These are phyloP conservation scores for Papiliotrema fonsecae DNA, from an alignment of 1,284 basidiomycete genomes.

Conservation along the genomic window DNA sequence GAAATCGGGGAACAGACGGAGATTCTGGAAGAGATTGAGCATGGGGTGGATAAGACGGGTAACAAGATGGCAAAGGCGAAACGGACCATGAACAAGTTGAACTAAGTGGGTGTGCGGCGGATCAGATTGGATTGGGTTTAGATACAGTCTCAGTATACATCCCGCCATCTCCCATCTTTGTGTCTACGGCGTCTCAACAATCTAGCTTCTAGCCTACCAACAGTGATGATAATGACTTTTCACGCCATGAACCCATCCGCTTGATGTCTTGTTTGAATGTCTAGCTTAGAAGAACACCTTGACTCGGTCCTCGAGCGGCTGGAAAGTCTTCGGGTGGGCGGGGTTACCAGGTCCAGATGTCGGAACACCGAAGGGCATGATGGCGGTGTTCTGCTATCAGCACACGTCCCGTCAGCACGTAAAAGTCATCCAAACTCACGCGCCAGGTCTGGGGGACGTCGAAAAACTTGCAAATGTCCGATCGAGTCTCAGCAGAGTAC, in stretches of 20 bases:
- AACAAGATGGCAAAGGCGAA: slow-evolving; percentile 72
- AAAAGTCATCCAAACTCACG: slow-evolving; percentile 12
- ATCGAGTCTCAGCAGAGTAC: slow-evolving; percentile 24
- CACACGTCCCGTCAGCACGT: not conserved
- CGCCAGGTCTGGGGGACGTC: slow-evolving; percentile 46
- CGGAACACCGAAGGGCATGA: slow-evolving; percentile 51
- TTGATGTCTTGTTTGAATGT: no score
- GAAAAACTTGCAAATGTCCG: slow-evolving; percentile 37
- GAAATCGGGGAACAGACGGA: slow-evolving; percentile 85
- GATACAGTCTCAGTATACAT: no score
- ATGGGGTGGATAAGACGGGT: slow-evolving; percentile 69
- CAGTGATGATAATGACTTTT: no score
- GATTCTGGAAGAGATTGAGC: slow-evolving; percentile 70
- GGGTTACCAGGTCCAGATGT: slow-evolving; percentile 32
- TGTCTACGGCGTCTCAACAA: no score
- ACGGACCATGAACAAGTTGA: slow-evolving; percentile 66
- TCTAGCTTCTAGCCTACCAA: no score
- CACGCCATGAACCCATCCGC: no score
- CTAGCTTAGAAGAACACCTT: slow-evolving; percentile 34
- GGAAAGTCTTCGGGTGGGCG: slow-evolving; percentile 39
- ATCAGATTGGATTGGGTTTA: no score
- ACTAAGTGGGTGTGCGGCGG: no score
- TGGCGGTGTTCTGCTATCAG: slow-evolving; percentile 28
- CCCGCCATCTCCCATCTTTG: no score
- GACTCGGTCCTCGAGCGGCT: slow-evolving; percentile 46